Conservation (phyloP, 768 basidiomycete species). For the Lactifluus subvellereus region DNA sequence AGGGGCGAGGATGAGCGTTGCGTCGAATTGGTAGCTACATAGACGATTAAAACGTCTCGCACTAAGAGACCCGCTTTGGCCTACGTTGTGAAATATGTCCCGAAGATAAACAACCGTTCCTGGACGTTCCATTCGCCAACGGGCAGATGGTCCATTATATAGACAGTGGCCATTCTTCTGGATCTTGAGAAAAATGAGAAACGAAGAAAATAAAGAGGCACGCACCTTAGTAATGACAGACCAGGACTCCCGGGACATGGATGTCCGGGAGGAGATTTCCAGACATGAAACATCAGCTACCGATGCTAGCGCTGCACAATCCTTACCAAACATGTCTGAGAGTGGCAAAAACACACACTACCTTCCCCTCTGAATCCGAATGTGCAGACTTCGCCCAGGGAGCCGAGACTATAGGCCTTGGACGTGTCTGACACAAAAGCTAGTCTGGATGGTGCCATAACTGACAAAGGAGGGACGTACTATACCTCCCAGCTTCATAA, state of each 20-base stretch:
- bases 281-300: constrained; percentile 72
- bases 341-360: constrained; percentile 29
- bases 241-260: constrained; percentile 57
- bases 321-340: background rate
- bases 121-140: constrained; percentile 63
- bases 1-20: constrained; percentile 54
- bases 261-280: constrained; percentile 77
- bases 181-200: background rate
- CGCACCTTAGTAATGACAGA: constrained; percentile 72
- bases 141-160: constrained; percentile 66
- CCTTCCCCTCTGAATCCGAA: constrained; percentile 97
- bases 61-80: constrained; percentile 26
- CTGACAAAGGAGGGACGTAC: constrained; percentile 39
- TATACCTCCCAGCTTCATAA: constrained; percentile 55
- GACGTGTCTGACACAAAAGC: constrained; percentile 53
- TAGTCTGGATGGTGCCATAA: background rate
- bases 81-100: constrained; percentile 86
- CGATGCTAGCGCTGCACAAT: constrained; percentile 67
- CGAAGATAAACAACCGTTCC: constrained; percentile 83
- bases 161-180: constrained; percentile 57
- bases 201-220: background rate
- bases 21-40: constrained; percentile 75
- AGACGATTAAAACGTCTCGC: background rate
- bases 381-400: constrained; percentile 48
- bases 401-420: constrained; percentile 52